Evolutionary conservation across 768 basidiomycete species (phyloP).

Genomic region (Kwoniella sp.): DNA sequence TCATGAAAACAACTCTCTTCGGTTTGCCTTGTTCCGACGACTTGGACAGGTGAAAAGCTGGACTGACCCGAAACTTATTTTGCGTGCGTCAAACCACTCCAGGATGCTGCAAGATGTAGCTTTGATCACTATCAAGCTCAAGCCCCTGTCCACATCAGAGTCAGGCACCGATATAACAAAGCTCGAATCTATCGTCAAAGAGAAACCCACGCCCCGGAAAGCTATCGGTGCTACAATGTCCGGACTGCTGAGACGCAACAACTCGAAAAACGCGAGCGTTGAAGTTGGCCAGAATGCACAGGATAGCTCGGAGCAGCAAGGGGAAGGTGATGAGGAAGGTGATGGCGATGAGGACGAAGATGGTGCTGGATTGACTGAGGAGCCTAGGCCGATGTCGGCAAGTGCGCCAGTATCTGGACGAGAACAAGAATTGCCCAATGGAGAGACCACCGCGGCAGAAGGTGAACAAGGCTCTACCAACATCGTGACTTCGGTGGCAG

Average conservation of each 20-base stretch:
- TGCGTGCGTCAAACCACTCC: too few relatives aligned
- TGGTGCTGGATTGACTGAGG: conserved; percentile 14
- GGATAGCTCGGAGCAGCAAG: conserved; percentile 9
- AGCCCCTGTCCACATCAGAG: neutral
- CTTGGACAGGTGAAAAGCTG: too few relatives aligned
- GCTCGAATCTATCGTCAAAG: conserved; percentile 81
- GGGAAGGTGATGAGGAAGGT: conserved; percentile 18
- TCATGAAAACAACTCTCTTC: too few relatives aligned
- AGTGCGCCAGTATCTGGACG: neutral
- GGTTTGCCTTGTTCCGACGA: too few relatives aligned
- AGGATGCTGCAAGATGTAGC: conserved; percentile 80
- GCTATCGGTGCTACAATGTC: conserved; percentile 43
- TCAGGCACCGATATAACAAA: conserved; percentile 66
- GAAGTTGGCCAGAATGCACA: neutral
- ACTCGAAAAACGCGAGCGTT: conserved; percentile 3
- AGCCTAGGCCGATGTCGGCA: neutral
- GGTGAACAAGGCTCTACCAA: neutral
- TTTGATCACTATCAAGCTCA: conserved; percentile 64
- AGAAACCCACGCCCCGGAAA: conserved; percentile 64
- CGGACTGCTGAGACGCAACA: conserved; percentile 39
- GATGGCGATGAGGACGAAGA: conserved; percentile 27
- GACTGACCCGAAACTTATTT: too few relatives aligned
- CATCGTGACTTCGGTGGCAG: neutral
- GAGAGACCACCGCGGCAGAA: neutral
- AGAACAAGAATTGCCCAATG: neutral